Conservation (phyloP, 108 stramenopile species). For the Poteriospumella lacustris region DNA sequence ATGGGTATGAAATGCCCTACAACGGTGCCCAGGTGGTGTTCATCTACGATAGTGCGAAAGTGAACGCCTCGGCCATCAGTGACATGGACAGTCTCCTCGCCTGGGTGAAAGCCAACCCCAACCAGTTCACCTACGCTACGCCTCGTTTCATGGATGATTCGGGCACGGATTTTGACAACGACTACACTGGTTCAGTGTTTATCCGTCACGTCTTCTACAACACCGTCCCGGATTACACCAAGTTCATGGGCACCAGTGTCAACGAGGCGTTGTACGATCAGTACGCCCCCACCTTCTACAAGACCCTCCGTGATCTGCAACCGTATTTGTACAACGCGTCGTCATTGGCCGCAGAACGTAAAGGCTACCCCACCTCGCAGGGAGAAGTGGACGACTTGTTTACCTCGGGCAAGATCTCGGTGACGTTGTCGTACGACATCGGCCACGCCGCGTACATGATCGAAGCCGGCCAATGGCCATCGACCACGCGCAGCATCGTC, state of each 20-base stretch:
- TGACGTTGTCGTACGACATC: neutral
- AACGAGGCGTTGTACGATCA: neutral
- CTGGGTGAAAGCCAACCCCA: neutral
- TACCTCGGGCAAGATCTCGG: neutral
- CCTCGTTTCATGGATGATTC: no score
- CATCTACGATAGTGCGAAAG: neutral
- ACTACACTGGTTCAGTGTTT: neutral
- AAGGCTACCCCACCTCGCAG: neutral
- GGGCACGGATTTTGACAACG: no score
- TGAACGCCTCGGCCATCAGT: neutral
- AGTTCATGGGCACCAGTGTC: neutral
- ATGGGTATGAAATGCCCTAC: neutral
- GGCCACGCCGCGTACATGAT: neutral
- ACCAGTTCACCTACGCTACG: neutral
- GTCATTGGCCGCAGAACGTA: no score
- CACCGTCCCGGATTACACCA: neutral
- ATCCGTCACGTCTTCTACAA: neutral
- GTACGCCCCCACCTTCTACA: neutral
- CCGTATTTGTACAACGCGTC: neutral
- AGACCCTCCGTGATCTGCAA: neutral
- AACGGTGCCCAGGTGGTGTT: neutral
- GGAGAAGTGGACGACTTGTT: neutral
- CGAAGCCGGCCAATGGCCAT: neutral
- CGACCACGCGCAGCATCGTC: neutral
- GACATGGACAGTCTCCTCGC: neutral